phyloP scores from a whole-genome alignment of 352 stramenopile species.

The Thraustochytrium striatum region DNA sequence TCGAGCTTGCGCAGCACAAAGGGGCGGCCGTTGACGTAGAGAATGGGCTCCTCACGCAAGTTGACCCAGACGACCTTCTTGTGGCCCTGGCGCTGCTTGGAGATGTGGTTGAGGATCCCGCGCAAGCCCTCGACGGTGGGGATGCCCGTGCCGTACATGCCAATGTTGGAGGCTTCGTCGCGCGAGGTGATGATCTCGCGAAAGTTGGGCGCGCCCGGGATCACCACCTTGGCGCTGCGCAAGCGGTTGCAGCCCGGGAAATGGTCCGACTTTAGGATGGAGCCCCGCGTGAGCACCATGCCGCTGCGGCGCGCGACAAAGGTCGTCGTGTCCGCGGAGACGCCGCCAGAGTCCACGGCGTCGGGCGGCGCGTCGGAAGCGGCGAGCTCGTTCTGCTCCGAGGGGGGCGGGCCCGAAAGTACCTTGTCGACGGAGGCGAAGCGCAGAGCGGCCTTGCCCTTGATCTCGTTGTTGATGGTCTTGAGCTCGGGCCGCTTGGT shows the following conservation, averaged over 20 bases:
- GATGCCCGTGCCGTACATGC: constrained; percentile 46
- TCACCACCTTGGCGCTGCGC: constrained; percentile 38
- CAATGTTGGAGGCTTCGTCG: not conserved
- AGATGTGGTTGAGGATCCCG: constrained; percentile 30
- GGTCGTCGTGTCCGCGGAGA: not conserved
- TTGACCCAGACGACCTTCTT: constrained; percentile 50
- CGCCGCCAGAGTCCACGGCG: not conserved
- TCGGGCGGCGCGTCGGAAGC: not conserved
- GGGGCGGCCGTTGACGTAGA: constrained; percentile 51
- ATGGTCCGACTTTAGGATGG: constrained; percentile 48
- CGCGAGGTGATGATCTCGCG: not conserved
- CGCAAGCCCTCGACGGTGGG: constrained; percentile 47
- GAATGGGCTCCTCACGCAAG: constrained; percentile 51
- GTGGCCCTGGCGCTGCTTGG: not conserved
- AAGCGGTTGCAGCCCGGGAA: constrained; percentile 47
- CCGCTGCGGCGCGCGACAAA: constrained; percentile 40
- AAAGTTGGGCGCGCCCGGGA: constrained; percentile 47
- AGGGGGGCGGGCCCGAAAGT: constrained; percentile 5
- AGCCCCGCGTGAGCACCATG: constrained; percentile 44
- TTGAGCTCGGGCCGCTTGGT: constrained; percentile 30
- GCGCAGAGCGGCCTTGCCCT: constrained; percentile 22
- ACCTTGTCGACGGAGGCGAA: constrained; percentile 32
- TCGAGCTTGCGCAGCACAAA: constrained; percentile 52
- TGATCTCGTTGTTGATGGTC: constrained; percentile 35
- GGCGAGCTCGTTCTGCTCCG: not conserved